A percentile compares a stretch with the other conserved stretches of the same genome.
Conservation (phyloP, 2,329 filamentous ascomycete genomes). For the Fusarium pininemorale region DNA sequence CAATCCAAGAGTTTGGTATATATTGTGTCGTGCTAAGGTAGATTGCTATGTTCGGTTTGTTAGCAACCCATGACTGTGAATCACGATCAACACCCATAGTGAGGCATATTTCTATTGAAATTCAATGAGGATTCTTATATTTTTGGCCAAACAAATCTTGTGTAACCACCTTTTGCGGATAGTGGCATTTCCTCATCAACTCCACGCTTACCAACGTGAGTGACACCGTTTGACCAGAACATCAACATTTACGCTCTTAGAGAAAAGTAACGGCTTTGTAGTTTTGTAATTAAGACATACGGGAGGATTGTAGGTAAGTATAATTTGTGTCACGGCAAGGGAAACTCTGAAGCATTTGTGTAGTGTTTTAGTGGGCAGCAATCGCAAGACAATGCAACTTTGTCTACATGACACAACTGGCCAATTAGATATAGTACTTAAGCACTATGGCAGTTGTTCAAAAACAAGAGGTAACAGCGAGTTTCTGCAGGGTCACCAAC, state of each 20-base stretch:
- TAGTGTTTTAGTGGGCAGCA: neutral
- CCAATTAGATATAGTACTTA: neutral
- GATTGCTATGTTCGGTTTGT: neutral
- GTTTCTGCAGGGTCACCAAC: neutral
- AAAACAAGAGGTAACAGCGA: neutral
- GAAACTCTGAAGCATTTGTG: neutral
- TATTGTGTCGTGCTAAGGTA: neutral
- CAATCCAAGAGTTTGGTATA: neutral
- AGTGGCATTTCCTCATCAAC: neutral
- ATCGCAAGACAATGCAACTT: neutral
- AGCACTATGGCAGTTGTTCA: neutral
- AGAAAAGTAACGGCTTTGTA: neutral
- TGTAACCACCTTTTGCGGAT: neutral
- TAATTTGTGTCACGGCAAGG: neutral
- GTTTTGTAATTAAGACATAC: neutral
- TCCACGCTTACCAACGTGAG: neutral
- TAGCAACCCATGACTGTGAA: neutral
- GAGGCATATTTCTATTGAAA: too few species aligned
- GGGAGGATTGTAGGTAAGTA: neutral
- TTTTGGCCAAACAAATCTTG: neutral
- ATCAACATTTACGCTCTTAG: too few species aligned
- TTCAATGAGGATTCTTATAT: neutral
- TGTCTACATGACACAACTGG: neutral
- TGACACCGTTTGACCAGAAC: neutral
- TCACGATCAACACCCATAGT: neutral